These are phyloP conservation scores for Cadophora malorum DNA, from an alignment of 2,329 filamentous ascomycete genomes.

Conservation along the genomic window DNA sequence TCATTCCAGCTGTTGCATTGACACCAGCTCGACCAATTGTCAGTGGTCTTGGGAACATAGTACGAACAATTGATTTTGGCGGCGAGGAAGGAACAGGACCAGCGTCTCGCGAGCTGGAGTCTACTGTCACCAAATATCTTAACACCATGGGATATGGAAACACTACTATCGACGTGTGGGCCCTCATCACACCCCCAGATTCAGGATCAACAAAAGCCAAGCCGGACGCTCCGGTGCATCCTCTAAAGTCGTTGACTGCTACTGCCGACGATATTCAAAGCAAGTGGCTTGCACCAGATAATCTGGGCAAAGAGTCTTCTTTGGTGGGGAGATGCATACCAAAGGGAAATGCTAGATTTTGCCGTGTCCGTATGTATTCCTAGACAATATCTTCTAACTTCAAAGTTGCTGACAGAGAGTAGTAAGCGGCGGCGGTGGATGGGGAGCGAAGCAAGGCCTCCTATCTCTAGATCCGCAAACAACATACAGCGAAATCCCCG, in stretches of 20 bases:
- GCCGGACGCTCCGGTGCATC: neutral
- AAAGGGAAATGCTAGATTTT: slow-evolving; percentile 37
- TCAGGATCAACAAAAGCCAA: neutral
- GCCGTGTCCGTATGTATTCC: slow-evolving; percentile 42
- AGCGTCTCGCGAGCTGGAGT: slow-evolving; percentile 76
- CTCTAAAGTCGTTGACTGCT: neutral
- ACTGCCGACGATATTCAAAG: neutral
- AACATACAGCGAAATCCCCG: slow-evolving; percentile 55
- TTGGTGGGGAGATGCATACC: slow-evolving; percentile 36
- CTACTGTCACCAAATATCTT: slow-evolving; percentile 65
- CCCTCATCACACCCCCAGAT: slow-evolving; percentile 64
- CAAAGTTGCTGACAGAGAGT: slow-evolving; percentile 38
- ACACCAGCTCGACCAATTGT: slow-evolving; percentile 67
- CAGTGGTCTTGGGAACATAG: slow-evolving; percentile 78
- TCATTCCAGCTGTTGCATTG: slow-evolving; percentile 63
- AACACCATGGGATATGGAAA: slow-evolving; percentile 38
- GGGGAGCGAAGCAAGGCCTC: slow-evolving; percentile 81
- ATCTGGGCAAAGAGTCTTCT: neutral
- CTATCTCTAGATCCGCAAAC: slow-evolving; percentile 78
- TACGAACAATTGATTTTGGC: slow-evolving; percentile 63
- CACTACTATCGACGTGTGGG: slow-evolving; percentile 71
- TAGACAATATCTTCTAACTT: neutral
- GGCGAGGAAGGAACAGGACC: slow-evolving; percentile 54
- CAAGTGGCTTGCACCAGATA: neutral
- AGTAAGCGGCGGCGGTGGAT: slow-evolving; percentile 84